Conservation (phyloP, 495 filamentous ascomycete species). For the Apodospora peruviana region DNA sequence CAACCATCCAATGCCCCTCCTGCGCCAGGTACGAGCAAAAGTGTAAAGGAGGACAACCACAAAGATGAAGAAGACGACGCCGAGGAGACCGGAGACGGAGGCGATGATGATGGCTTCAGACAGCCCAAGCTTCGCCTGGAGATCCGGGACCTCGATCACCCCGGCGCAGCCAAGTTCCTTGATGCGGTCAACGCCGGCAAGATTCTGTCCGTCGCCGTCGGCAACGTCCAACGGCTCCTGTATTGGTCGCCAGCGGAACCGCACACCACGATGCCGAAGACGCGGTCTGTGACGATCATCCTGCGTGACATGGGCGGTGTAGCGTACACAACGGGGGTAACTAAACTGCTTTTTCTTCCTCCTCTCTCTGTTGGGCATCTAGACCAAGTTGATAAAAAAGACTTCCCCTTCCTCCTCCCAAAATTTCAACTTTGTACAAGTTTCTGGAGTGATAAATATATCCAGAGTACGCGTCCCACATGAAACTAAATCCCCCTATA, state of each 20-base stretch:
- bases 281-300: conserved; percentile 81
- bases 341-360: background rate
- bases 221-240: conserved; percentile 57
- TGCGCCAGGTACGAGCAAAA: no score
- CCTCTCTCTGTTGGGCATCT: no score
- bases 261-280: conserved; percentile 37
- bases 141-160: conserved; percentile 61
- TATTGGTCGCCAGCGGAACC: conserved; percentile 44
- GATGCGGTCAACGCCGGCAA: conserved; percentile 48
- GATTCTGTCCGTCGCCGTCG: conserved; percentile 56
- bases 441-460: no score
- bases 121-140: conserved; percentile 66
- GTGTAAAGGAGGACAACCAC: no score
- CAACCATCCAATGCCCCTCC: no score
- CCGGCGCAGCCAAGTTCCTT: conserved; percentile 60
- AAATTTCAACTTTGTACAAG: no score
- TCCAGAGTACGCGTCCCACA: no score
- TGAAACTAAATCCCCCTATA: no score
- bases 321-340: conserved; percentile 74
- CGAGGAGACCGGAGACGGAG: no score
- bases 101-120: conserved; percentile 20
- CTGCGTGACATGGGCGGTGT: conserved; percentile 74
- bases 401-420: background rate
- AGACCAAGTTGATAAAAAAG: no score
- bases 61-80: no score